Evolutionary conservation across 306 rosid species (phyloP).

Genomic region (Glycyrrhiza uralensis): DNA sequence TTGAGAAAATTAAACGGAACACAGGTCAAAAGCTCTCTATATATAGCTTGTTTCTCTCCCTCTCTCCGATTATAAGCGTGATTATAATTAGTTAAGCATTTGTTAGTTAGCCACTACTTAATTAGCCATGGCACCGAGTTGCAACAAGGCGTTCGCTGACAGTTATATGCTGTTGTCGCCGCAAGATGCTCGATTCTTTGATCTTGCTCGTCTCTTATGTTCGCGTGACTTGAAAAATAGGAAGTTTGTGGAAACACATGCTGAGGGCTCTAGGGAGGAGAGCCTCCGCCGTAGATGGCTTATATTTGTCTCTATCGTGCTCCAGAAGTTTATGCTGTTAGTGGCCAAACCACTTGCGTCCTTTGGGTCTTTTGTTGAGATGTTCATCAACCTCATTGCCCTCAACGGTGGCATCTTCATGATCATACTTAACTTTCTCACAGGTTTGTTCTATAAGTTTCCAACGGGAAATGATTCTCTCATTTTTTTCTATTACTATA

Average conservation of each 20-base stretch:
- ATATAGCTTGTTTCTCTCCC: too few species aligned
- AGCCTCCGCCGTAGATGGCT: slow-evolving; percentile 50
- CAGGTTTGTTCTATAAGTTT: too few species aligned
- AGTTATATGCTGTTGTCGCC: slow-evolving; percentile 56
- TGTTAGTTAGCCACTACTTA: neutral
- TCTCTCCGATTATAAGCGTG: too few species aligned
- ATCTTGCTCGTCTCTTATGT: slow-evolving; percentile 43
- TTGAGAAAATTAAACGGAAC: too few species aligned
- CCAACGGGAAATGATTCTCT: too few species aligned
- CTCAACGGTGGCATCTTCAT: slow-evolving; percentile 33
- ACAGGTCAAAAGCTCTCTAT: too few species aligned
- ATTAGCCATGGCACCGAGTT: slow-evolving; percentile 11
- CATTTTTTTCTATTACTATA: too few species aligned
- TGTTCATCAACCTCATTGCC: slow-evolving; percentile 39
- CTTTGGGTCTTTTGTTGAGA: slow-evolving; percentile 43
- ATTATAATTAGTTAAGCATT: too few species aligned
- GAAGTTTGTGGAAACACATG: slow-evolving; percentile 34
- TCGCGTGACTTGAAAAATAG: slow-evolving; percentile 36
- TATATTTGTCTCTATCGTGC: slow-evolving; percentile 45
- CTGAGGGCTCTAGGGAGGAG: slow-evolving; percentile 21
- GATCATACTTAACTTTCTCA: slow-evolving; percentile 36
- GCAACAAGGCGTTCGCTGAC: slow-evolving; percentile 45
- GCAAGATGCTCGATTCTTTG: slow-evolving; percentile 47
- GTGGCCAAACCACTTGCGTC: slow-evolving; percentile 36
- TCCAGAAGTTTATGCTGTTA: slow-evolving; percentile 41